These are phyloP conservation scores for Pecoramyces ruminantium DNA, from an alignment of 192 early-diverging fungal genomes.

Conservation along the genomic window DNA sequence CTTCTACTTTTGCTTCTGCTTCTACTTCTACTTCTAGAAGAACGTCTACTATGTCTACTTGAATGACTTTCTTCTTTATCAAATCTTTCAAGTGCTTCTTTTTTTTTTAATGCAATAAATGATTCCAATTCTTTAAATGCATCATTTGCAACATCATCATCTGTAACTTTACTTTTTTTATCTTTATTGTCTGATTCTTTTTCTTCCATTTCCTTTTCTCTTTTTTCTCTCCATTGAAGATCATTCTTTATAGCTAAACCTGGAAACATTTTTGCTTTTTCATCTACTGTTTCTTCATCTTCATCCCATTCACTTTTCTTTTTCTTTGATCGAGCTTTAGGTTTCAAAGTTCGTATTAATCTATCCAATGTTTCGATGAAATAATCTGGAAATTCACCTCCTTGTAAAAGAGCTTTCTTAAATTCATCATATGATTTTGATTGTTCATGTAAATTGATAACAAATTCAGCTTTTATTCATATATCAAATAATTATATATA, in stretches of 20 bases:
- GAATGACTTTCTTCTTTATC: not conserved
- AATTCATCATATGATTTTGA: constrained; percentile 43
- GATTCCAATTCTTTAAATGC: constrained; percentile 20
- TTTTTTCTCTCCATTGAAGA: constrained; percentile 11
- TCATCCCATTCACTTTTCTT: constrained; percentile 1
- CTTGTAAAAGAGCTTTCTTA: constrained; percentile 43
- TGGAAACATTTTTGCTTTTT: constrained; percentile 53
- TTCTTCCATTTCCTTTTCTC: constrained; percentile 21
- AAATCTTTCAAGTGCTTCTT: constrained; percentile 6
- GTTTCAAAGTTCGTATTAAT: constrained; percentile 70
- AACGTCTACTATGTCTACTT: not conserved
- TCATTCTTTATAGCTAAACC: constrained; percentile 46
- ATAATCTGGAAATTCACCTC: constrained; percentile 61
- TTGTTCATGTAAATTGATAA: constrained; percentile 69
- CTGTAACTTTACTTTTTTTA: constrained; percentile 2
- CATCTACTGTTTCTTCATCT: constrained; percentile 13
- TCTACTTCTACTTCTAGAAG: constrained; percentile 5
- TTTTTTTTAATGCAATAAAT: constrained; percentile 27
- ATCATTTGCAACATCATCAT: not conserved
- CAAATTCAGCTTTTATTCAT: constrained; percentile 58
- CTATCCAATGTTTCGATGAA: constrained; percentile 74
- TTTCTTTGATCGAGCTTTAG: constrained; percentile 7
- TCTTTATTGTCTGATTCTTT: no score
- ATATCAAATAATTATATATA: no score
- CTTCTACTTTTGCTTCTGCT: constrained; percentile 8